phyloP scores from a whole-genome alignment of 192 early-diverging fungal genomes.

The Coemansia erecta region DNA sequence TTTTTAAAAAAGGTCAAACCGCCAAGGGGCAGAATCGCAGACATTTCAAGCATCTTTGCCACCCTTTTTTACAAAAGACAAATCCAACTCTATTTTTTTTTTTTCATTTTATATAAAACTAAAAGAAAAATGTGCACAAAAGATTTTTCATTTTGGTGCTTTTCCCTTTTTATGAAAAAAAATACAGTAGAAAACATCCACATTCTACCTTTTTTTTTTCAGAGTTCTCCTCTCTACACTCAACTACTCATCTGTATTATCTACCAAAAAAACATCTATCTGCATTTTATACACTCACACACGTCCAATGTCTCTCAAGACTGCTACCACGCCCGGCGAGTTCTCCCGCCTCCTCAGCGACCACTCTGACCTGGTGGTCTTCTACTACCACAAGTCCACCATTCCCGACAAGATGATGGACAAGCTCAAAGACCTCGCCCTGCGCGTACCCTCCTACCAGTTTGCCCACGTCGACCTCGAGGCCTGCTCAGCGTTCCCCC shows the following conservation, averaged over 20 bases:
- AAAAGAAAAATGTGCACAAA: neutral
- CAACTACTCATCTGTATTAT: no score
- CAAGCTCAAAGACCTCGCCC: neutral
- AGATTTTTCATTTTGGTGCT: no score
- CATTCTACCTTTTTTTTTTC: no score
- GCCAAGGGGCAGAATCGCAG: neutral
- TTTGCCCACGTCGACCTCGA: slow-evolving; percentile 5
- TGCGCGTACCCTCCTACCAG: neutral
- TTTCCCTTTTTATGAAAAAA: no score
- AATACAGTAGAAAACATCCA: no score
- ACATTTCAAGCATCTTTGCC: neutral
- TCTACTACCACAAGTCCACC: slow-evolving; percentile 1
- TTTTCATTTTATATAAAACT: slow-evolving; percentile 1
- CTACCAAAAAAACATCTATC: no score
- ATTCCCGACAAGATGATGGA: neutral
- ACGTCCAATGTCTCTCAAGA: slow-evolving; percentile 1
- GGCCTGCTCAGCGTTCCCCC: neutral
- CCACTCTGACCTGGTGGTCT: neutral
- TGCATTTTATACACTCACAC: neutral
- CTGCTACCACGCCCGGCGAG: neutral
- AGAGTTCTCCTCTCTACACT: no score
- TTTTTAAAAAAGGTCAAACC: neutral
- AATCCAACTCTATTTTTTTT: neutral
- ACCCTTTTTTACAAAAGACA: neutral
- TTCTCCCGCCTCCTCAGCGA: neutral